Evolutionary conservation across 441 rosid genomes (phyloP).

Genomic region (Jatropha multifida): DNA sequence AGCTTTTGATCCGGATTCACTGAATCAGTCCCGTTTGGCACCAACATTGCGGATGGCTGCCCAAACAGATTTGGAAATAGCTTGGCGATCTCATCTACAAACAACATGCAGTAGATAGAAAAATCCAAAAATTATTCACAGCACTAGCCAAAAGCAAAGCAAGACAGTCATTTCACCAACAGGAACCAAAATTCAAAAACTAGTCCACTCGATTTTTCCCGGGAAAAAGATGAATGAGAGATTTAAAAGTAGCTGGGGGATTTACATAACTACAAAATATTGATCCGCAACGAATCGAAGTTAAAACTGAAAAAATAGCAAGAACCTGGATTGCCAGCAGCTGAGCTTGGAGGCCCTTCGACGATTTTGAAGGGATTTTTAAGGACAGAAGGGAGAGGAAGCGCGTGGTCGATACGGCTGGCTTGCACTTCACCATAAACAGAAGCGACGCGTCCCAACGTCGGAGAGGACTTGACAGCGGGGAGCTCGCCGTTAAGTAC

Average conservation of each 20-base stretch:
- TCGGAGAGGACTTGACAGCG: slow-evolving; percentile 35
- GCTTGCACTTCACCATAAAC: slow-evolving; percentile 91
- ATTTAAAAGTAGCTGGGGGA: background rate
- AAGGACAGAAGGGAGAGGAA: slow-evolving; percentile 88
- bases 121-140: background rate
- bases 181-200: background rate
- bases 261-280: background rate
- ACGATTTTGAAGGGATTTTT: slow-evolving; percentile 64
- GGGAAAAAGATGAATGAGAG: slow-evolving; percentile 2
- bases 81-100: slow-evolving; percentile 85
- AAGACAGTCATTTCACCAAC: background rate
- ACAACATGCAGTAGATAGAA: background rate
- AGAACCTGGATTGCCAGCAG: slow-evolving; percentile 90
- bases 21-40: slow-evolving; percentile 42
- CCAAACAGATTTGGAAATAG: slow-evolving; percentile 86
- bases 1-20: slow-evolving; percentile 48
- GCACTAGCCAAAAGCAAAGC: background rate
- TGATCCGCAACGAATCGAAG: background rate
- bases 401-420: slow-evolving; percentile 72
- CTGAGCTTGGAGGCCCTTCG: slow-evolving; percentile 84
- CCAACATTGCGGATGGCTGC: slow-evolving; percentile 71
- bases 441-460: slow-evolving; percentile 57
- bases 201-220: background rate
- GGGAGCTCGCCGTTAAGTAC: slow-evolving; percentile 42
- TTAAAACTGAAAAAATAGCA: background rate